phyloP scores from a whole-genome alignment of 371 early-diverging fungal genomes.

The Actinomucor elegans region DNA sequence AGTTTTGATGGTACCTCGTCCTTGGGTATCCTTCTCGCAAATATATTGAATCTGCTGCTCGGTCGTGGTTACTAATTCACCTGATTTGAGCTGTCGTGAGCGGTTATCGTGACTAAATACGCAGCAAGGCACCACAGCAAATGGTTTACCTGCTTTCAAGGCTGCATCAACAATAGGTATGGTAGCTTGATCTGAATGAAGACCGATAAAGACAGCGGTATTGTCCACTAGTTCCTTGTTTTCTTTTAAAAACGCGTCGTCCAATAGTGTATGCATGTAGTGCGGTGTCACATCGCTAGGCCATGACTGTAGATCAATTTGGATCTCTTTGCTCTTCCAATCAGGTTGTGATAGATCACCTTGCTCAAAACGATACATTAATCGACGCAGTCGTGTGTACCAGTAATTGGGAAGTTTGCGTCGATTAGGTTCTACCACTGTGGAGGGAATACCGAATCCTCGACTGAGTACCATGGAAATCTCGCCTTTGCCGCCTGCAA shows the following conservation, averaged over 20 bases:
- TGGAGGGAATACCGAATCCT: constrained; percentile 44
- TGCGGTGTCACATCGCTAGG: constrained; percentile 33
- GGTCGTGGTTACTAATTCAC: constrained; percentile 48
- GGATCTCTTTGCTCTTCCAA: constrained; percentile 24
- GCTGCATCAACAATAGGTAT: constrained; percentile 59
- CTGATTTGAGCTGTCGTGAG: constrained; percentile 35
- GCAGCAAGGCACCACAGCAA: constrained; percentile 64
- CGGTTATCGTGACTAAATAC: constrained; percentile 57
- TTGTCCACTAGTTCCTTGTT: constrained; percentile 27
- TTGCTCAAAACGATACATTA: constrained; percentile 37
- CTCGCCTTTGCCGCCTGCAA: constrained; percentile 66
- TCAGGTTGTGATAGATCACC: constrained; percentile 28
- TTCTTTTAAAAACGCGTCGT: constrained; percentile 40
- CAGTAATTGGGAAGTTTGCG: constrained; percentile 50
- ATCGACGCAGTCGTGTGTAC: constrained; percentile 39
- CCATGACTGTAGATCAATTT: constrained; percentile 22
- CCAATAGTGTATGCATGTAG: constrained; percentile 39
- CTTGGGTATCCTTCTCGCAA: constrained; percentile 38
- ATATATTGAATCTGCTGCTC: constrained; percentile 54
- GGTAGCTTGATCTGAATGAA: constrained; percentile 65
- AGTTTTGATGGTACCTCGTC: constrained; percentile 29
- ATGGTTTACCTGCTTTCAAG: constrained; percentile 44
- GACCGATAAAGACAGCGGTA: constrained; percentile 46
- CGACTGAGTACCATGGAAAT: constrained; percentile 53
- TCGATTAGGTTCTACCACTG: constrained; percentile 54